Evolutionary conservation across 1,139 yeast genomes (phyloP), one percentile per base, ranked within the genome.

Genomic region (Diutina sp.): DNA sequence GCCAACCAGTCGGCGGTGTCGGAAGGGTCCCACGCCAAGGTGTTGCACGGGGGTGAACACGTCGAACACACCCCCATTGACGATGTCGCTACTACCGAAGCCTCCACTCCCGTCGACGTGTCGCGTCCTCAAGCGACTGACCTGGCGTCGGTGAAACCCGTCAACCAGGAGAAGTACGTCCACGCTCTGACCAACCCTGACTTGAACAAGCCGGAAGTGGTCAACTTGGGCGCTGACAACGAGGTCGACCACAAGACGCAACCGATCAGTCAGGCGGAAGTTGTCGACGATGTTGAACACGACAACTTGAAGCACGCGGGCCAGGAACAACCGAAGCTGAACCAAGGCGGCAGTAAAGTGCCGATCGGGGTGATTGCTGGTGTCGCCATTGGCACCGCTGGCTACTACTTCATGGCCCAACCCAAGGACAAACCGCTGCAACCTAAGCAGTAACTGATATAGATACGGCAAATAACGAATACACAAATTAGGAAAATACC

Each of bases 21-120:
- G 21, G 80, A 76, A 63, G 80, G 78, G 55, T 74, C 74, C 58
- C 64, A 66, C 52, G 76, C 80, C 16, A 59, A 63, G 29, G 80
- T 76, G 14, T 68, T 75, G 53, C 78, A 72, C 58, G 79, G 79
- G 1, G 80, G 80, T 12, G 79, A 74, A 60, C 57, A 65, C 6
- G 80, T 76, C 28, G 60, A 62, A 16, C 69, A 66, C 12, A 78
- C 73, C 58, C 78, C 76, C 2, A 78, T 50, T 5, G 28, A 32
- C 28, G 53, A 50, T 64, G 60, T 66, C 66, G 61, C 61, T 9
- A 58, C 75, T 35, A 58, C 75, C 35, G 68, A 65, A 51, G 59
- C 60, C 11, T 59, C 65, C 9, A 61, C 62, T 51, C 74, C 74
- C 28, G 63, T 68, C 55, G 61, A 55, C 59, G 63, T 21, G 45